These are phyloP conservation scores for Grifola frondosa DNA, from an alignment of 1,284 basidiomycete species.

Conservation along the genomic window DNA sequence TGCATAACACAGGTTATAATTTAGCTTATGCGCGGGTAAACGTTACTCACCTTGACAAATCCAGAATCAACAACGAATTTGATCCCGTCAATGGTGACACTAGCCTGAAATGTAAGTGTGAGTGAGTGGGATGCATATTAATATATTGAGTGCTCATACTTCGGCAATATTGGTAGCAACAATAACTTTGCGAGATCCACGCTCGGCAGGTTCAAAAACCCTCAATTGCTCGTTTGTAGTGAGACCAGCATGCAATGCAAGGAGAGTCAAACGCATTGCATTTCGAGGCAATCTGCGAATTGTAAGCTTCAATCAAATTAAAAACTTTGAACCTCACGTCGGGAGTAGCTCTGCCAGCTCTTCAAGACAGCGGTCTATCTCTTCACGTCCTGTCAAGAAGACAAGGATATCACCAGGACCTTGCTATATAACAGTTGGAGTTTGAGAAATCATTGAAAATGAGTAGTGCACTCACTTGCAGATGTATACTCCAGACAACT, in stretches of 20 bases:
- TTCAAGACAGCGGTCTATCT: slow-evolving; percentile 89
- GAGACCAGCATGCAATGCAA: slow-evolving; percentile 89
- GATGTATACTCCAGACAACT: slow-evolving; percentile 84
- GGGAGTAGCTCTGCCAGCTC: slow-evolving; percentile 77
- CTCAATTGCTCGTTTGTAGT: slow-evolving; percentile 82
- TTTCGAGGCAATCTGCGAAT: slow-evolving; percentile 61
- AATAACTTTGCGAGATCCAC: slow-evolving; percentile 85
- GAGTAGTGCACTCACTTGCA: slow-evolving; percentile 53
- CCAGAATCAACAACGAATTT: slow-evolving; percentile 95
- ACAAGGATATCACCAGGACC: slow-evolving; percentile 88
- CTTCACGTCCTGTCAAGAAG: slow-evolving; percentile 95
- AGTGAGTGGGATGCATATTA: background rate
- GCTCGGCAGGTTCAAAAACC: slow-evolving; percentile 78
- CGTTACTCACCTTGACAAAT: slow-evolving; percentile 79
- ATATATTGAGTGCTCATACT: slow-evolving; percentile 38
- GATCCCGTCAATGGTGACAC: slow-evolving; percentile 95
- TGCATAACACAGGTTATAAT: slow-evolving; percentile 31
- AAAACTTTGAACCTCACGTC: slow-evolving; percentile 48
- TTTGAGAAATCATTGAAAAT: too few species aligned
- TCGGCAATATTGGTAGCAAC: slow-evolving; percentile 97
- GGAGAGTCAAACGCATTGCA: slow-evolving; percentile 58
- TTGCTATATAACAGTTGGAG: too few species aligned
- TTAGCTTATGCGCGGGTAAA: background rate
- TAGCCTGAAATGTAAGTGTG: slow-evolving; percentile 60
- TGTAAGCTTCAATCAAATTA: background rate